phyloP scores from a whole-genome alignment of 352 stramenopile genomes.

The Phytophthora citrophthora region DNA sequence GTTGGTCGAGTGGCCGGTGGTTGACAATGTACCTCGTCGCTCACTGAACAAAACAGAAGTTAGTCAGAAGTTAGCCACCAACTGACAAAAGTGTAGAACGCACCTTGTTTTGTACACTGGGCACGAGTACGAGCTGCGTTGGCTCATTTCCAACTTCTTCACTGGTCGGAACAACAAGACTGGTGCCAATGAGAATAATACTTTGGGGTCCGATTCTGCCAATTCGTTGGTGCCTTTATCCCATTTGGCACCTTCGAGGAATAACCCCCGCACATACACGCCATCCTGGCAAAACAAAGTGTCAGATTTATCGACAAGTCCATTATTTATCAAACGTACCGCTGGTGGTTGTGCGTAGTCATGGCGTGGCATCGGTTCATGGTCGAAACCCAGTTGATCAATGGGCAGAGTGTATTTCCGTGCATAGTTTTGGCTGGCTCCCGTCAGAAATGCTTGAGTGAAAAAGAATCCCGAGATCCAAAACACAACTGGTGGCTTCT shows the following conservation, averaged over 20 bases:
- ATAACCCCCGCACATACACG: constrained; percentile 89
- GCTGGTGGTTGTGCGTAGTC: constrained; percentile 78
- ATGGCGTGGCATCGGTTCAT: constrained; percentile 79
- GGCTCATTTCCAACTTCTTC: constrained; percentile 81
- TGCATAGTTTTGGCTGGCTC: constrained; percentile 94
- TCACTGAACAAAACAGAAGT: constrained; percentile 52
- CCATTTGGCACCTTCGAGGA: constrained; percentile 91
- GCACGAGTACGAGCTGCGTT: constrained; percentile 83
- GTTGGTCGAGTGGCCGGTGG: constrained; percentile 95
- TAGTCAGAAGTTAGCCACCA: background rate
- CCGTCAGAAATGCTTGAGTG: constrained; percentile 95
- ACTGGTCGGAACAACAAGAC: constrained; percentile 86
- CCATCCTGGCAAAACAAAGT: constrained; percentile 61
- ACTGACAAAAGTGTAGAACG: constrained; percentile 1
- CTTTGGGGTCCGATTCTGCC: constrained; percentile 86
- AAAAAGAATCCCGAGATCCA: constrained; percentile 98
- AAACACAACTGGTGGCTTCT: constrained; percentile 89
- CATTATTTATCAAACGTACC: constrained; percentile 31
- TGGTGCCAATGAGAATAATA: constrained; percentile 86
- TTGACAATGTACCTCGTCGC: constrained; percentile 89
- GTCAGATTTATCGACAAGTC: background rate
- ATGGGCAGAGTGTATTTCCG: constrained; percentile 93
- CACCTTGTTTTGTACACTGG: constrained; percentile 95
- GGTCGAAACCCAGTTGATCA: constrained; percentile 83
- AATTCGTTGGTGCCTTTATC: constrained; percentile 73